Conservation (phyloP, 495 filamentous ascomycete species). For the Aspergillus sparsus region DNA sequence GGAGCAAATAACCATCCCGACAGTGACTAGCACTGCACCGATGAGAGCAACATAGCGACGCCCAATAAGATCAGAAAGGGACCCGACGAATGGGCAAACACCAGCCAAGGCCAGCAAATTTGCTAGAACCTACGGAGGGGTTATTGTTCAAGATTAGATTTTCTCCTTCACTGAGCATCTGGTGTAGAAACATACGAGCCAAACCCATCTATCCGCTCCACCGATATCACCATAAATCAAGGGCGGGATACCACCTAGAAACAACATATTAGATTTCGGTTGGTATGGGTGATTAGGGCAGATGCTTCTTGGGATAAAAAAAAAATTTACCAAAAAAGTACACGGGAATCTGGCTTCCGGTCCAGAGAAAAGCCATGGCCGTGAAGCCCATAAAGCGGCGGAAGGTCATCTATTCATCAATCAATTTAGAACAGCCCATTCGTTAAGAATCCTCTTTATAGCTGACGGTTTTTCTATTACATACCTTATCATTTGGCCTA, state of each 20-base stretch:
- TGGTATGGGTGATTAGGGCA: not conserved
- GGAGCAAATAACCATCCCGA: slow-evolving; percentile 67
- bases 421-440: not conserved
- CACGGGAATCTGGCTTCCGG: slow-evolving; percentile 63
- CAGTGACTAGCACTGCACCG: slow-evolving; percentile 57
- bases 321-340: slow-evolving; percentile 56
- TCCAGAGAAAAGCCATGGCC: slow-evolving; percentile 68
- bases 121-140: slow-evolving; percentile 49
- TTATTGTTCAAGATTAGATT: not conserved
- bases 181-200: slow-evolving; percentile 53
- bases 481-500: slow-evolving; percentile 22
- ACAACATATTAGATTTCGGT: not conserved
- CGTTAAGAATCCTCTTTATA: not conserved
- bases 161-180: not conserved
- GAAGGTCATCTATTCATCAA: slow-evolving; percentile 51
- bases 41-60: slow-evolving; percentile 66
- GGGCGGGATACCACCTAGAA: slow-evolving; percentile 57
- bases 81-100: slow-evolving; percentile 72
- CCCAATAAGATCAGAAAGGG: slow-evolving; percentile 68
- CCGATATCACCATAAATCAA: slow-evolving; percentile 67
- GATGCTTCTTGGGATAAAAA: not conserved
- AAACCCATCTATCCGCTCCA: slow-evolving; percentile 67
- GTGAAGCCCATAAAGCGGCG: slow-evolving; percentile 59
- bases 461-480: slow-evolving; percentile 8
- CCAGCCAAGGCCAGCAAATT: slow-evolving; percentile 67